Percentiles rank a stretch among this genome's conserved stretches.
Evolutionary conservation across 805 yeast species (phyloP).

Genomic region (Saccharomyces mikatae): DNA sequence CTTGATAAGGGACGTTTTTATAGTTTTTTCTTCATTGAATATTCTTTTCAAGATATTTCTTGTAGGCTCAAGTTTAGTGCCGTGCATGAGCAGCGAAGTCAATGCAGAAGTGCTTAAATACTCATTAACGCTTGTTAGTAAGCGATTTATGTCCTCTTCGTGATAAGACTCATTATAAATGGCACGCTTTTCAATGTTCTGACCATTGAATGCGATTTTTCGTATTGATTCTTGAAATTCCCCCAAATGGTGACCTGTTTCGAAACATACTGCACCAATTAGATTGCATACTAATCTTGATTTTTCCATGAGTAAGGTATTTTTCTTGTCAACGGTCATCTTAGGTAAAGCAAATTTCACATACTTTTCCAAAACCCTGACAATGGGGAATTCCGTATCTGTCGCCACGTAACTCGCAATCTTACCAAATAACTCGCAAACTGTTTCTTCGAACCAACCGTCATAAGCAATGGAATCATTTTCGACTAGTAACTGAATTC

Average conservation of each 20-base stretch:
- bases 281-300: neutral
- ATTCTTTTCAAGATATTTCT: neutral
- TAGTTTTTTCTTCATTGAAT: neutral
- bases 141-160: neutral
- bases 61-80: neutral
- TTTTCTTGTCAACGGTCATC: neutral
- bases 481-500: constrained; percentile 30
- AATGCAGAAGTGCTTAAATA: neutral
- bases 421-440: constrained; percentile 36
- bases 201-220: neutral
- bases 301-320: neutral
- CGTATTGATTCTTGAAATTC: neutral
- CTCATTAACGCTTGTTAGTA: neutral
- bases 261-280: neutral
- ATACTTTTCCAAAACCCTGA: neutral
- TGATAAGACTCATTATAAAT: neutral
- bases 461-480: constrained; percentile 20
- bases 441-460: constrained; percentile 15
- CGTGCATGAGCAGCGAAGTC: neutral
- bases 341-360: neutral
- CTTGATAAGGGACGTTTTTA: neutral
- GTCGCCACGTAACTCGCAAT: constrained; percentile 35
- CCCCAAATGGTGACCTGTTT: neutral
- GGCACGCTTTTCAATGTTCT: neutral
- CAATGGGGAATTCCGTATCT: neutral